phyloP scores from a whole-genome alignment of 805 yeast genomes.

The Danielozyma ontarioensis region DNA sequence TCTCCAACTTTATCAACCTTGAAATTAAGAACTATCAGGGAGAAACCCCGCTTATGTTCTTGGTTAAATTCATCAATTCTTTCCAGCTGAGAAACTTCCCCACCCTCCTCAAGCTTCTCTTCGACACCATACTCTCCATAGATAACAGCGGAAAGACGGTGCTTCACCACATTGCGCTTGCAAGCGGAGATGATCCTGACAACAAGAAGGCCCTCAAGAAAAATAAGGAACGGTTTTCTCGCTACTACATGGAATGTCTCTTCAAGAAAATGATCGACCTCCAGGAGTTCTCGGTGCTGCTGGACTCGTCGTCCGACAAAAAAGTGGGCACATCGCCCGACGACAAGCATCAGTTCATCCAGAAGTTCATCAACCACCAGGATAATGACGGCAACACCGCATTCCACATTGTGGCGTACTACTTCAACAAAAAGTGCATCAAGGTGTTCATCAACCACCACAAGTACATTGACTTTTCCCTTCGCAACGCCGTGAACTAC shows the following conservation, averaged over 20 bases:
- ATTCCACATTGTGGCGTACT: slow-evolving; percentile 75
- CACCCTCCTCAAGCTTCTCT: slow-evolving; percentile 25
- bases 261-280: slow-evolving; percentile 28
- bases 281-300: slow-evolving; percentile 17
- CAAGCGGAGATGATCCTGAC: slow-evolving; percentile 3
- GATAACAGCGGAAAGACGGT: slow-evolving; percentile 38
- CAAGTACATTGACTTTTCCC: slow-evolving; percentile 17
- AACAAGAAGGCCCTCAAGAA: slow-evolving; percentile 11
- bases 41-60: slow-evolving; percentile 69
- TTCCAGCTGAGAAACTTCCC: slow-evolving; percentile 35
- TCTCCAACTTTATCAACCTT: slow-evolving; percentile 63
- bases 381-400: slow-evolving; percentile 96
- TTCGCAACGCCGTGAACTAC: slow-evolving; percentile 20
- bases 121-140: slow-evolving; percentile 31
- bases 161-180: slow-evolving; percentile 34
- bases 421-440: slow-evolving; percentile 18
- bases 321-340: slow-evolving; percentile 5
- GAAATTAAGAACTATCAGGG: slow-evolving; percentile 75
- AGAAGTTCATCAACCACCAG: slow-evolving; percentile 69
- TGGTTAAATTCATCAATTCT: slow-evolving; percentile 36
- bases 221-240: slow-evolving; percentile 31
- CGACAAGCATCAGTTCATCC: slow-evolving; percentile 25
- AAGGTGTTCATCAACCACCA: slow-evolving; percentile 19
- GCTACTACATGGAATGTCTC: slow-evolving; percentile 35
- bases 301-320: slow-evolving; percentile 7